Evolutionary conservation across 2,329 filamentous ascomycete genomes (phyloP).

Genomic region (Trichoderma sp.): DNA sequence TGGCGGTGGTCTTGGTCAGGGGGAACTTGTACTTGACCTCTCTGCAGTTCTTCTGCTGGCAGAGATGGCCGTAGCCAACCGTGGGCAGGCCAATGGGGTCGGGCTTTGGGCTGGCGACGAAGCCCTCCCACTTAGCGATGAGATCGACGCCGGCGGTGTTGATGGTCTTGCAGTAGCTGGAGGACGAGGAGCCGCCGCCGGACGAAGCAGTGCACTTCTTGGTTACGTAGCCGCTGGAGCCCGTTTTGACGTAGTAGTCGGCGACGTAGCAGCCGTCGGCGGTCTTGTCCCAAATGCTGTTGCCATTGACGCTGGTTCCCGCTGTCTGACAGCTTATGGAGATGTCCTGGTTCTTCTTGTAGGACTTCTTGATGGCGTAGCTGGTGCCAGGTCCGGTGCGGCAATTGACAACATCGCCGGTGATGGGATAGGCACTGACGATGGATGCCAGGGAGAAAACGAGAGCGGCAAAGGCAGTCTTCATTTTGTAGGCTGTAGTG

Average conservation of each 20-base stretch:
- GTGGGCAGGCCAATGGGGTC: conserved; percentile 49
- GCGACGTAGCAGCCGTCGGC: conserved; percentile 23
- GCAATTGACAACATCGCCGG: conserved; percentile 19
- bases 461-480: neutral
- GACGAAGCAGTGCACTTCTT: neutral
- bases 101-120: conserved; percentile 23
- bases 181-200: neutral
- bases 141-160: neutral
- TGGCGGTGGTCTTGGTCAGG: conserved; percentile 40
- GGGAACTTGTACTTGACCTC: conserved; percentile 49
- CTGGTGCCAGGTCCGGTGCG: conserved; percentile 18
- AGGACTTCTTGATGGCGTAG: conserved; percentile 17
- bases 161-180: neutral
- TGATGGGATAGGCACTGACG: conserved; percentile 19
- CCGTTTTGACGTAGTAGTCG: conserved; percentile 24
- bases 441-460: neutral
- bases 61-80: conserved; percentile 53
- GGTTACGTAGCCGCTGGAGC: conserved; percentile 20
- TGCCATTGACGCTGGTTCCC: conserved; percentile 20
- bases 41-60: conserved; percentile 39
- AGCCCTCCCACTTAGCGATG: neutral
- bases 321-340: conserved; percentile 22
- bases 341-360: conserved; percentile 21
- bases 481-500: neutral
- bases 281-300: conserved; percentile 22